Base-by-base conservation (phyloP, 345 rosid species). In the Syzygium oleosum region DNA sequence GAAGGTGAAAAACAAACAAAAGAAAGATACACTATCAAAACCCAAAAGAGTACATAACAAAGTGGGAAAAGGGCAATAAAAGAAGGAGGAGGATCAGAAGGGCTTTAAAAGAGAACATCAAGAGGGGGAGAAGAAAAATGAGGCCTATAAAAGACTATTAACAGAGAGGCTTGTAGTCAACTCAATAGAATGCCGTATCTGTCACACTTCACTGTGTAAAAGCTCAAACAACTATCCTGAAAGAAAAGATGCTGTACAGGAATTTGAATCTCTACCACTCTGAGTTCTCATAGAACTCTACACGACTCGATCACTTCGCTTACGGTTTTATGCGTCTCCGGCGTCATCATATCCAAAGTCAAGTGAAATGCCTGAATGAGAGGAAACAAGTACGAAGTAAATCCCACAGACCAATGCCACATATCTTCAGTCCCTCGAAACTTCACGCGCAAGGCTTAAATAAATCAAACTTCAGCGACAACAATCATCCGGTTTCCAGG, bases 281-380 rank as follows among this genome's bases (percentile, higher is more conserved):
- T 6, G 68, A 21, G 38, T 61, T 85, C 53, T 86, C 90, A 95
- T 17, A 93, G 96, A 52, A 95, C 89, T 89, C 96, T 93, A 89
- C 98, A 97, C 46, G 99, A 95, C 89, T 95, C 98, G 1, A 98
- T 97, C 41, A 98, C 99, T 96, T 95, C 98, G 83, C 87, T 94
- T 91, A 98, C 99, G 77, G 96, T 95, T 92, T 92, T 95, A 90
- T 96, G 98, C 10, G 99, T 97, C 92, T 98, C 99, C 17, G 98
- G 95, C 31, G 99, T 92, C 87, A 98, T 97, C 99, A 98, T 96
- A 88, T 98, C 96, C 84, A 97, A 90, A 27, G 98, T 89, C 92
- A 93, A 86, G 92, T 98, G 99, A 90, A 98, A 98, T 85, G 96
- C 97, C 99, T 97, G 93, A 85, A 78, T 17, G 8, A 41, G 59